phyloP scores from a whole-genome alignment of 2,329 filamentous ascomycete genomes.

The Hypomyces perniciosus region DNA sequence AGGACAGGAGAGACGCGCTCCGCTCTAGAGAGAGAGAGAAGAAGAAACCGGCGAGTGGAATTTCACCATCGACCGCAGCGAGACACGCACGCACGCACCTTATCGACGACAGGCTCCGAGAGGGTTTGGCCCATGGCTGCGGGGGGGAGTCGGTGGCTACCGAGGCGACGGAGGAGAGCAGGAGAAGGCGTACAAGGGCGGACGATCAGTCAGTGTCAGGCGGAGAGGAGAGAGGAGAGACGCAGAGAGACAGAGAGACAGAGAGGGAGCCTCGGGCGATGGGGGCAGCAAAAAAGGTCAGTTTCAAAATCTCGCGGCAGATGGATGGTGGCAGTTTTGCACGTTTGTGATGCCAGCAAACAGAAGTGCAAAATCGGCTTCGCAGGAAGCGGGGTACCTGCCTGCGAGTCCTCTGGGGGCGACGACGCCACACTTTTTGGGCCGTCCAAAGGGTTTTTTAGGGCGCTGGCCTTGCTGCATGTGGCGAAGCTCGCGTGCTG shows the following conservation, averaged over 20 bases:
- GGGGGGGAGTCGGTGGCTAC: slow-evolving; percentile 21
- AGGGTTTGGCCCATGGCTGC: slow-evolving; percentile 91
- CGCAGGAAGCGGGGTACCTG: slow-evolving; percentile 13
- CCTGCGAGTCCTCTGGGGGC: neutral
- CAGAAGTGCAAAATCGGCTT: slow-evolving; percentile 13
- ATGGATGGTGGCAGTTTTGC: slow-evolving; percentile 7
- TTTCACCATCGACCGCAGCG: slow-evolving; percentile 8
- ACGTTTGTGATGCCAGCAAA: slow-evolving; percentile 11
- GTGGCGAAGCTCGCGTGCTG: too few species aligned
- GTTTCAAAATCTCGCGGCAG: slow-evolving; percentile 2
- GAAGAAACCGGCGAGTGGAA: slow-evolving; percentile 9
- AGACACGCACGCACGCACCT: slow-evolving; percentile 59
- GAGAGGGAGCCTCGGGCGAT: neutral
- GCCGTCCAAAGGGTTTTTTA: neutral
- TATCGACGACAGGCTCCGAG: slow-evolving; percentile 97
- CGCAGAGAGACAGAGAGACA: neutral
- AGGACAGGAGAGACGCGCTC: too few species aligned
- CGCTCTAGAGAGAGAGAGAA: neutral
- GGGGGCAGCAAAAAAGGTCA: neutral
- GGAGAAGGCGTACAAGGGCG: slow-evolving; percentile 6
- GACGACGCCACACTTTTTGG: slow-evolving; percentile 8
- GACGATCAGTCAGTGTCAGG: neutral
- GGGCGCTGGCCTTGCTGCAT: too few species aligned
- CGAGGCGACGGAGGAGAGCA: slow-evolving; percentile 11
- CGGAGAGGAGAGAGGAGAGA: neutral